phyloP scores from a whole-genome alignment of 805 yeast genomes.

The Suhomyces emberorum region DNA sequence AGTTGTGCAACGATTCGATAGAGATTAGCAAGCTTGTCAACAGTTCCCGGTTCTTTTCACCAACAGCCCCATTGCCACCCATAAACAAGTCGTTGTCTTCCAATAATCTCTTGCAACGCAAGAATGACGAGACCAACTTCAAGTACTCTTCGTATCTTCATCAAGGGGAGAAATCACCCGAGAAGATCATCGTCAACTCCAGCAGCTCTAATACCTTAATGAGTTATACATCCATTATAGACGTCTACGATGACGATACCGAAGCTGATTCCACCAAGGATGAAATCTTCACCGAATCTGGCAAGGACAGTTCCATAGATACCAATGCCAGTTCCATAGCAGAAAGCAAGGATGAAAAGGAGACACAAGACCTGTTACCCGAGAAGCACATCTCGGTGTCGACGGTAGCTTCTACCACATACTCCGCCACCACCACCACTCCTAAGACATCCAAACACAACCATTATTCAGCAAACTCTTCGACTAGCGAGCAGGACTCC shows the following conservation, averaged over 20 bases:
- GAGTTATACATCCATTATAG: constrained; percentile 28
- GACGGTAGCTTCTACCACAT: constrained; percentile 1
- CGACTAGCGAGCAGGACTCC: constrained; percentile 11
- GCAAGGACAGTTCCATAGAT: constrained; percentile 4
- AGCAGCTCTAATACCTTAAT: constrained; percentile 20
- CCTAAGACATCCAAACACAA: constrained; percentile 2
- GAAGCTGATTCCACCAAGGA: constrained; percentile 5
- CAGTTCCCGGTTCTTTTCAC: constrained; percentile 13
- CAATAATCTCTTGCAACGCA: constrained; percentile 1
- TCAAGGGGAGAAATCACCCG: constrained; percentile 4
- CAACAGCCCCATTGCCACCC: constrained; percentile 24
- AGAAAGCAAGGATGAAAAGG: not conserved
- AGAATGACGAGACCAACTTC: constrained; percentile 4
- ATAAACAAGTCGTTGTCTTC: constrained; percentile 2
- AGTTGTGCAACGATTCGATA: constrained; percentile 18
- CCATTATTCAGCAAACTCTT: constrained; percentile 9
- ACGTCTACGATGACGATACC: constrained; percentile 24
- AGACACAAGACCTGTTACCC: not conserved
- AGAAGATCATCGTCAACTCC: constrained; percentile 12
- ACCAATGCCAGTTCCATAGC: constrained; percentile 5
- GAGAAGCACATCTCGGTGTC: constrained; percentile 2
- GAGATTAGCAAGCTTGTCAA: constrained; percentile 12
- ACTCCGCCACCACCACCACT: not conserved
- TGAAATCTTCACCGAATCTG: not conserved
- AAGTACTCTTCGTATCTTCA: constrained; percentile 16